Evolutionary conservation across 1,284 basidiomycete species (phyloP).

Genomic region (Trichosporon sp.): DNA sequence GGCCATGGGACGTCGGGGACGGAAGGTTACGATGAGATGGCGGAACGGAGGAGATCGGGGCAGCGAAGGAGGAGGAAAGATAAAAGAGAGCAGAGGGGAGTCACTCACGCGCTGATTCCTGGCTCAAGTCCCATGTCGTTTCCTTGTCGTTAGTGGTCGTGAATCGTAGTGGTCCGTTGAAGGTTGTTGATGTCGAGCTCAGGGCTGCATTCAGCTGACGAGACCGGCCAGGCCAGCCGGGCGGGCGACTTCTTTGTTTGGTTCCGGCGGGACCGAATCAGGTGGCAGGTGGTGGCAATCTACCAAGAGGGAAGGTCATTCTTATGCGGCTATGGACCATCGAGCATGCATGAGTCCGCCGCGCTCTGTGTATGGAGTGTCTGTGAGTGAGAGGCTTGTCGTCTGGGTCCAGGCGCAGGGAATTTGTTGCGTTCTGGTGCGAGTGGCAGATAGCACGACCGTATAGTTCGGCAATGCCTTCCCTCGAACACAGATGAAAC

Average conservation of each 20-base stretch:
- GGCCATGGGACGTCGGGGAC: background rate
- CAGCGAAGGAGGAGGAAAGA: background rate
- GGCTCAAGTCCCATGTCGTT: conserved; percentile 1
- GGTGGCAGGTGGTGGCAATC: background rate
- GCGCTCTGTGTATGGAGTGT: no score
- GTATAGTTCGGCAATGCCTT: no score
- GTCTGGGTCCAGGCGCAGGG: no score
- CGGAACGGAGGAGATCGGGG: no score
- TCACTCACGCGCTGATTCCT: conserved; percentile 6
- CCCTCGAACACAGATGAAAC: no score
- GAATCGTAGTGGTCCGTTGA: background rate
- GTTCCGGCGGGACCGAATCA: background rate
- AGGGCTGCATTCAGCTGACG: background rate
- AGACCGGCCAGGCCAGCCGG: background rate
- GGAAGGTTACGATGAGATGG: no score
- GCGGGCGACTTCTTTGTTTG: conserved; percentile 9
- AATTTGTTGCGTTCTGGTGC: no score
- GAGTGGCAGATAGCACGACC: no score
- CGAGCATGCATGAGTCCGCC: no score
- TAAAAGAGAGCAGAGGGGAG: background rate
- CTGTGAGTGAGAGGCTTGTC: no score
- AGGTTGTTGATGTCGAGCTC: background rate
- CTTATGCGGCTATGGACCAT: background rate
- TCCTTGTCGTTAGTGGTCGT: background rate
- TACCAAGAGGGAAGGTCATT: no score